These are phyloP conservation scores for Yarrowia sp. DNA, from an alignment of 805 yeast genomes.

Conservation along the genomic window DNA sequence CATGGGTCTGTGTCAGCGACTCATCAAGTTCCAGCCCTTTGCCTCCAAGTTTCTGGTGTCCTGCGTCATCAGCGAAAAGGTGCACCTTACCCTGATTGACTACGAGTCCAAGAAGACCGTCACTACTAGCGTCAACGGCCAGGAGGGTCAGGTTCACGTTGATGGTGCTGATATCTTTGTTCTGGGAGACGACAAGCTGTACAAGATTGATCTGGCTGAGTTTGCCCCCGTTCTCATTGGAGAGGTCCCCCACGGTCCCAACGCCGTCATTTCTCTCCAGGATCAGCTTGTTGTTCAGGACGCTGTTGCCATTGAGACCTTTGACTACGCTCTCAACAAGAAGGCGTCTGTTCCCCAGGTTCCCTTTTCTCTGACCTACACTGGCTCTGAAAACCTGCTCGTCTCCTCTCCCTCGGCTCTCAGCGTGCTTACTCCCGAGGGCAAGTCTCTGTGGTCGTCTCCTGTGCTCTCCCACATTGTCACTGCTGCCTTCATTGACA, in stretches of 20 bases:
- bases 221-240: constrained; percentile 28
- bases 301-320: neutral
- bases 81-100: constrained; percentile 27
- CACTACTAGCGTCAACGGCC: constrained; percentile 16
- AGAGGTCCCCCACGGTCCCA: neutral
- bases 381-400: constrained; percentile 6
- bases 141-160: constrained; percentile 37
- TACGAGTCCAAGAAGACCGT: constrained; percentile 20
- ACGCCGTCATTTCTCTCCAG: constrained; percentile 20
- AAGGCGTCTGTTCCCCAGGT: constrained; percentile 6
- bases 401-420: constrained; percentile 2
- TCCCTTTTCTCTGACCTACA: constrained; percentile 1
- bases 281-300: constrained; percentile 25
- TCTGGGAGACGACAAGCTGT: constrained; percentile 33
- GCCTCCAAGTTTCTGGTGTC: constrained; percentile 37
- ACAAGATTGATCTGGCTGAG: constrained; percentile 35
- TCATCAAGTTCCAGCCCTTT: constrained; percentile 21
- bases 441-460: constrained; percentile 17
- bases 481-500: constrained; percentile 28
- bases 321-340: constrained; percentile 11
- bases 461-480: constrained; percentile 17
- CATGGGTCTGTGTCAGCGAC: constrained; percentile 32
- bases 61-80: constrained; percentile 25
- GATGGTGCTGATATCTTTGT: constrained; percentile 12
- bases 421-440: constrained; percentile 3